These are phyloP conservation scores for Fusarium pininemorale DNA, from an alignment of 2,329 filamentous ascomycete genomes.

Conservation along the genomic window DNA sequence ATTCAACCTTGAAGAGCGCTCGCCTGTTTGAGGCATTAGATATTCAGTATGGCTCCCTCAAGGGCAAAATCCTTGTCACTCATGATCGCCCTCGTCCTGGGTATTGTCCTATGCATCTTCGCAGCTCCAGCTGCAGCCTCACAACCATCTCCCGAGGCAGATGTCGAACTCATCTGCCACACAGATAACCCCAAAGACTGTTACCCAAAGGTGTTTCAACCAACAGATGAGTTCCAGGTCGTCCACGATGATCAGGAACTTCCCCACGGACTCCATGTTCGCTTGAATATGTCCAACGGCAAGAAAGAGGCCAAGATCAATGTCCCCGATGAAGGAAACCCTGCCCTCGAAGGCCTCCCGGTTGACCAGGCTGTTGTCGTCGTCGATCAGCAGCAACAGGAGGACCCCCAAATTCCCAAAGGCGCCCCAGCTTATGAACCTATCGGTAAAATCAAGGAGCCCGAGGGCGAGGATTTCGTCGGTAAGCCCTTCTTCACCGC, in stretches of 20 bases:
- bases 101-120: constrained; percentile 42
- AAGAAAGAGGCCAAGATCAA: constrained; percentile 73
- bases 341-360: constrained; percentile 60
- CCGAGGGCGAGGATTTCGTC: constrained; percentile 44
- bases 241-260: constrained; percentile 72
- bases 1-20: neutral
- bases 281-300: constrained; percentile 71
- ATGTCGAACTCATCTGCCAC: constrained; percentile 71
- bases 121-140: constrained; percentile 43
- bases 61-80: constrained; percentile 34
- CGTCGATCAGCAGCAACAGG: constrained; percentile 58
- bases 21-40: neutral
- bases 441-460: constrained; percentile 66
- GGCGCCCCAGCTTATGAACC: constrained; percentile 67
- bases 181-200: constrained; percentile 68
- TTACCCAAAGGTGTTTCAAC: constrained; percentile 70
- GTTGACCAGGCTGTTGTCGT: constrained; percentile 63
- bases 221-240: constrained; percentile 71
- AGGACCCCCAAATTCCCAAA: constrained; percentile 51
- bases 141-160: constrained; percentile 47
- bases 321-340: constrained; percentile 61
- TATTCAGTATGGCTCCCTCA: constrained; percentile 36
- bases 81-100: constrained; percentile 40
- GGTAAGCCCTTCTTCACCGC: constrained; percentile 51
- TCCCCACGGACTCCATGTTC: constrained; percentile 71